These are phyloP conservation scores for Petunia axillaris DNA, from an alignment of 257 asterid genomes.

Conservation along the genomic window DNA sequence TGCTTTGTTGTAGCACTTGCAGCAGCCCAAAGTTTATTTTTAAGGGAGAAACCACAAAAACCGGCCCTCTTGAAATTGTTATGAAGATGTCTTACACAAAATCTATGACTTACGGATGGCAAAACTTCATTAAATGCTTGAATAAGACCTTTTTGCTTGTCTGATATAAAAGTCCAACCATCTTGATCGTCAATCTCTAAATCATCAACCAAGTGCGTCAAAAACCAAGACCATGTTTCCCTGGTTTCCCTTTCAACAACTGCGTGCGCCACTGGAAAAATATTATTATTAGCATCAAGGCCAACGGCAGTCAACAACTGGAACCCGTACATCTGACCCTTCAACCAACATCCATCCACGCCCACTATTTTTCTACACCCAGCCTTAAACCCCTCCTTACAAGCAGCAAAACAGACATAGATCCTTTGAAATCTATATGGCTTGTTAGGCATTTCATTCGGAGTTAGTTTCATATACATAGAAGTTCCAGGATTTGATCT, in stretches of 20 bases:
- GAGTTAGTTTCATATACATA: not conserved
- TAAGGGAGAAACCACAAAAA: too few relatives aligned
- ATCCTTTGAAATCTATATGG: not conserved
- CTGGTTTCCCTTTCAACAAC: conserved; percentile 20
- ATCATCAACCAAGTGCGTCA: not conserved
- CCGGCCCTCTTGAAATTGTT: not conserved
- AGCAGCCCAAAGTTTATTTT: not conserved
- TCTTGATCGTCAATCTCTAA: not conserved
- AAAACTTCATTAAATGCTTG: conserved; percentile 6
- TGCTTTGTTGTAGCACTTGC: conserved; percentile 7
- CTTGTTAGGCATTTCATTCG: not conserved
- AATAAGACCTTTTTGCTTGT: conserved; percentile 23
- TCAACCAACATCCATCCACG: conserved; percentile 6
- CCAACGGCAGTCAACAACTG: not conserved
- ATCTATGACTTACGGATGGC: not conserved
- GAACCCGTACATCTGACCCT: not conserved
- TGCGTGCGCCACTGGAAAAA: not conserved
- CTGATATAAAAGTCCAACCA: not conserved
- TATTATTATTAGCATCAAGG: not conserved
- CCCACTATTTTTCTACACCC: not conserved
- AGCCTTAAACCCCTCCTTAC: not conserved
- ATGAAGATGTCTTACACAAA: not conserved
- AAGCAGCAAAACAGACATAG: not conserved
- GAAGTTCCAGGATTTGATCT: not conserved
- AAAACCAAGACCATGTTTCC: conserved; percentile 27